Evolutionary conservation across 768 basidiomycete genomes (phyloP), one percentile per base, ranked within the genome.

Genomic region (Lactifluus echinatus): DNA sequence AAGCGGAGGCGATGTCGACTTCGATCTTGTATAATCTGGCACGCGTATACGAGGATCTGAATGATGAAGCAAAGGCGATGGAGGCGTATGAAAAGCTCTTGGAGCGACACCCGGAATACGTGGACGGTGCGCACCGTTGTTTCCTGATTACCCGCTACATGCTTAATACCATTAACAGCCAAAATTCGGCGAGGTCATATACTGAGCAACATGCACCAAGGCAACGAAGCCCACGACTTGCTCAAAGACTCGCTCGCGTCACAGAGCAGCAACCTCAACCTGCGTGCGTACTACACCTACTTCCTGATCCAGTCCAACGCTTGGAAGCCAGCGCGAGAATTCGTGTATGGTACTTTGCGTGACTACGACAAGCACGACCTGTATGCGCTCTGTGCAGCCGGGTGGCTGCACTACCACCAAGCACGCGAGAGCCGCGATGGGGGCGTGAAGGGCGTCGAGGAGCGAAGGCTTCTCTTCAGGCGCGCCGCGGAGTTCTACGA

Each of bases 201-300:
- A 79, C 76, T 86, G 0, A 75, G 83, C 1, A 75, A 76, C 26
- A 65, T 85, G 17, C 89, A 87, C 55, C 82, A 83, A 19, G 76
- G 82, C 63, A 84, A 87, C 62, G 87, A 89, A 2, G 93, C 93
- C 0, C 90, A 96, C 68, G 87, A 87, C 1, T 76, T 94, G 4
- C 72, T 98, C 49, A 98, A 98, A 70, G 90, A 97, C 69, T 83
- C 87, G 0, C 80, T 97, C 39, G 77, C 80, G 0, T 84, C 95
- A 0, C 85, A 91, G 64, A 82, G 79, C 62, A 71, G 70, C 59
- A 89, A 91, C 68, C 79, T 92, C 64, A 90, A 95, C 66, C 77
- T 97, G 39, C 92, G 96, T 50, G 91, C 93, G 0, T 90, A 83
- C 72, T 96, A 96, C 73, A 92, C 91, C 0, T 83, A 92, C 69